Conservation (phyloP, 441 rosid genomes). For the Isatis lusitanica region DNA sequence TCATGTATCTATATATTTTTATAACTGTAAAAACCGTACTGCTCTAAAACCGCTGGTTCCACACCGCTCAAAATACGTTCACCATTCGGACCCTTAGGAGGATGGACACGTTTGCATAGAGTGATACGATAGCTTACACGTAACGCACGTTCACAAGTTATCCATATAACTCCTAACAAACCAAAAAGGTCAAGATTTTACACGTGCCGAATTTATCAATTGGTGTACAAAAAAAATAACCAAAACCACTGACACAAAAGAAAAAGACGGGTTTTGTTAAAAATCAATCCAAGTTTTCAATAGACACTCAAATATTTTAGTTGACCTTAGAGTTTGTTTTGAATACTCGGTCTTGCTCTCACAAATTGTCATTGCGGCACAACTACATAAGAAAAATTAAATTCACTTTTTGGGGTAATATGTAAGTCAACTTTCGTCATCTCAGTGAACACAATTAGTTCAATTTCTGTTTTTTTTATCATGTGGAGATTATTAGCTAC, state of each 20-base stretch:
- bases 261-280: constrained; percentile 4
- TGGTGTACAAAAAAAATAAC: background rate
- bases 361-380: background rate
- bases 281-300: constrained; percentile 15
- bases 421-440: background rate
- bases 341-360: constrained; percentile 2
- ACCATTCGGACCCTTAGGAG: background rate
- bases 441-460: background rate
- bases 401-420: background rate
- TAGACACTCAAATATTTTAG: background rate
- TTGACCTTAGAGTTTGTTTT: constrained; percentile 17
- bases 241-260: background rate
- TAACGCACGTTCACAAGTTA: constrained; percentile 11
- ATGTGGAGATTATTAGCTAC: background rate
- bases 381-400: background rate
- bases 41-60: too few relatives aligned
- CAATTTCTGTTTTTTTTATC: background rate
- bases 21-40: too few relatives aligned
- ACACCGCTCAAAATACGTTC: too few relatives aligned
- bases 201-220: constrained; percentile 10
- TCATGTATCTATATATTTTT: too few relatives aligned
- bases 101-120: constrained; percentile 10
- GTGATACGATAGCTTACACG: background rate
- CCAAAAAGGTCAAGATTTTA: background rate
- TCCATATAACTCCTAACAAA: constrained; percentile 1